These are phyloP conservation scores for Candida sakaeoensis DNA, from an alignment of 805 yeast species.

Conservation along the genomic window DNA sequence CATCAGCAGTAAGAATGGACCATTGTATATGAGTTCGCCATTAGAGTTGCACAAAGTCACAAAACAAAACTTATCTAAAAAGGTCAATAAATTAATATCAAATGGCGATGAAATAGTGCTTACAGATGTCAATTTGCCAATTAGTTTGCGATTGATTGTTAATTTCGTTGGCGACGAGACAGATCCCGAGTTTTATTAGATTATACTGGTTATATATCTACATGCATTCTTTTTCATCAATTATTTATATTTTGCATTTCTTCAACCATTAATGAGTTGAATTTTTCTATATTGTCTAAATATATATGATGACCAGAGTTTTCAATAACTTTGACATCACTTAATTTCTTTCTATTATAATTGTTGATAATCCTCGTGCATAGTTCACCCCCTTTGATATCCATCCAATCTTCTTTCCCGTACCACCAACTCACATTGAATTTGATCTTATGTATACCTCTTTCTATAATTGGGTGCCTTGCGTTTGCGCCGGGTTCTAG, in stretches of 20 bases:
- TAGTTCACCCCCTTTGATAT: conserved; percentile 43
- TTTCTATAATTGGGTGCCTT: conserved; percentile 59
- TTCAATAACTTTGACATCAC: conserved; percentile 40
- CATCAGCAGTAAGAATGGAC: conserved; percentile 33
- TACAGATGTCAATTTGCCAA: conserved; percentile 51
- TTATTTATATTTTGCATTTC: conserved; percentile 43
- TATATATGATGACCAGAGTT: conserved; percentile 79
- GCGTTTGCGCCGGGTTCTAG: conserved; percentile 92
- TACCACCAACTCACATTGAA: conserved; percentile 79
- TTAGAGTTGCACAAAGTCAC: conserved; percentile 44
- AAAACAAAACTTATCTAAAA: conserved; percentile 36
- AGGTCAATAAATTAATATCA: conserved; percentile 33
- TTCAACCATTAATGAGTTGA: conserved; percentile 46
- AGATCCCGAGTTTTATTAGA: conserved; percentile 18
- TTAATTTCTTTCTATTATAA: conserved; percentile 13
- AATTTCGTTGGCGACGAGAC: conserved; percentile 22
- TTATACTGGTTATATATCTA: conserved; percentile 1
- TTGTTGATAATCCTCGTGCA: conserved; percentile 33
- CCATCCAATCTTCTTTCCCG: conserved; percentile 75
- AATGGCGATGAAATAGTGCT: conserved; percentile 48
- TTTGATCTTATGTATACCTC: conserved; percentile 47
- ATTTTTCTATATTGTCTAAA: conserved; percentile 56
- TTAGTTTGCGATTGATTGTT: conserved; percentile 29
- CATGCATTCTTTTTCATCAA: too few species aligned
- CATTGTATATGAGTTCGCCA: conserved; percentile 48